A percentile compares a stretch with the other conserved stretches of the same genome.
phyloP scores from a whole-genome alignment of 78 protist species.

The Tieghemostelium lacteum region DNA sequence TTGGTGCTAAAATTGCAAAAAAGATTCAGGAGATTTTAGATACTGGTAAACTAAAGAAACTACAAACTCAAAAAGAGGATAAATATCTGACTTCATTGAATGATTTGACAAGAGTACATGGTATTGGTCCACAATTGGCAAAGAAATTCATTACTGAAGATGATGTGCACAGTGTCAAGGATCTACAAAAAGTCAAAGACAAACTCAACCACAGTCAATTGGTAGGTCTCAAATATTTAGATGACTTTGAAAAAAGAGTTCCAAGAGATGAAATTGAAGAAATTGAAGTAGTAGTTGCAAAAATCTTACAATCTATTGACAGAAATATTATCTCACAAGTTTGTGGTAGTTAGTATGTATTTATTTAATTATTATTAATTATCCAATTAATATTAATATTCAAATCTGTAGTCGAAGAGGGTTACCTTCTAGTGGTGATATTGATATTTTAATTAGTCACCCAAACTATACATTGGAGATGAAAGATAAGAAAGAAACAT shows the following conservation, averaged over 20 bases:
- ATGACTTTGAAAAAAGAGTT: conserved; percentile 67
- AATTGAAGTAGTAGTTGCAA: conserved; percentile 32
- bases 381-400: not conserved
- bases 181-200: conserved; percentile 19
- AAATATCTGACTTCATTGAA: conserved; percentile 16
- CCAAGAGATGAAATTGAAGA: conserved; percentile 75
- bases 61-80: not conserved
- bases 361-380: not conserved
- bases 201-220: conserved; percentile 72
- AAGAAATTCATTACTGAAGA: conserved; percentile 41
- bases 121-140: conserved; percentile 70
- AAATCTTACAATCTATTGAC: conserved; percentile 24
- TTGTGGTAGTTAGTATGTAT: conserved; percentile 73
- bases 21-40: conserved; percentile 72
- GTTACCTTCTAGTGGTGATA: conserved; percentile 61
- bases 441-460: conserved; percentile 73
- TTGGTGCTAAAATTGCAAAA: conserved; percentile 66
- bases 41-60: conserved; percentile 46
- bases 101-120: conserved; percentile 39
- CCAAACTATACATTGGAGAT: conserved; percentile 35
- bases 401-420: conserved; percentile 48
- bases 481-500: conserved; percentile 63
- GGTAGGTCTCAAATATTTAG: conserved; percentile 66
- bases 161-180: conserved; percentile 32
- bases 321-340: conserved; percentile 3